Evolutionary conservation across 306 rosid species (phyloP), one percentile per base, ranked within the genome.

Genomic region (Datisca glomerata): DNA sequence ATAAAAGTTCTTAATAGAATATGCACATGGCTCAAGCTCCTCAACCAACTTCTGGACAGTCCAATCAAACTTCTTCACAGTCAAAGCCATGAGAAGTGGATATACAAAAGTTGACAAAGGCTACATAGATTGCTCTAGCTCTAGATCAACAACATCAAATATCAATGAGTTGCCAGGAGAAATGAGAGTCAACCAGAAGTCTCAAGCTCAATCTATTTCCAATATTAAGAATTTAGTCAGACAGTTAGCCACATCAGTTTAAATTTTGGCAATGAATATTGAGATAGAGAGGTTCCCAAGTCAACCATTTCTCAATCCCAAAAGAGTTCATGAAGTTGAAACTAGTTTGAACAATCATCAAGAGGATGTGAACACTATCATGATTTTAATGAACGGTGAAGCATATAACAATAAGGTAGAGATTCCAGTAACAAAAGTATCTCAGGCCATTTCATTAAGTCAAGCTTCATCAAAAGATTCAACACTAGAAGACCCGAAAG

Each of bases 291-390:
- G 31, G 8, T 22, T 43, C 17, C 48, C 31, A 4, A 43, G 18
- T 11, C 48, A 43, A 18, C 10, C 32, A 12, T 4, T 43, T 21
- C 48, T 19, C 11, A 43, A 43, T n/a, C 31, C 19, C 18, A 43
- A 43, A 13, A 32, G 48, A 23, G 48, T 43, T 4, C 48, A 43
- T 43, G 32, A n/a, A 23, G 48, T 43, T 23, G 31, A 8, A 12
- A 43, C 4, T 6, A 12, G 9, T 2, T 23, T 4, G 17, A 23
- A 2, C 19, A 43, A 23, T 11, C 29, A 21, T 7, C 48, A 43
- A 3, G 48, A 43, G 11, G n/a, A 43, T 15, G 48, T 11, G n/a
- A 43, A 43, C 6, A 5, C n/a, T 5, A 23, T 43, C 31, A 21
- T 22, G 18, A 43, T 10, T 21, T 43, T 43, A 43, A 43, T 11